Evolutionary conservation across 306 rosid genomes (phyloP), one percentile per base, ranked within the genome.

Genomic region (Prunus campanulata): DNA sequence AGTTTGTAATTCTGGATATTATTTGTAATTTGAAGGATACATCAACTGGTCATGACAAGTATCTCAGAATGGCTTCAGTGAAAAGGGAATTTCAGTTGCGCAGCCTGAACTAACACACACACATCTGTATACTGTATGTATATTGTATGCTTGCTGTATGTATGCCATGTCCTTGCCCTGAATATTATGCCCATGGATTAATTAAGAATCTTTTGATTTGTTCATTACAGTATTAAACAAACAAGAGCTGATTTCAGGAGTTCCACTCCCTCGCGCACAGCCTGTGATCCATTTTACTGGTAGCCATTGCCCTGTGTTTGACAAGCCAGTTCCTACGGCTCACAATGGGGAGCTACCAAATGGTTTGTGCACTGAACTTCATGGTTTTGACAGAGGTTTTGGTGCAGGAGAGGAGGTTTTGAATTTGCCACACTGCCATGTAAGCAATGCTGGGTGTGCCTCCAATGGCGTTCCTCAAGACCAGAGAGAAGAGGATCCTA

Each of bases 171-270:
- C 35, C 8, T 50, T 50, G 22, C 22, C 32, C 25, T 51, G 13
- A 69, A 69, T 44, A 9, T 25, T 6, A 39, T 39, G 44, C 44
- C n/a, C 20, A 18, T 39, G 62, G 66, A 14, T 55, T 27, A 52
- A n/a, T 55, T 27, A 52, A n/a, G 29, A 25, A 6, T 60, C 2
- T 63, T 77, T 56, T 48, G 32, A 18, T 60, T 24, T 70, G 24
- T 52, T 71, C 57, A 19, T 29, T 73, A 82, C 89, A 95, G 97
- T 78, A 30, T 80, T 87, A 80, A 84, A 79, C 70, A 82, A 68
- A 60, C 87, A 87, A 19, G 88, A 78, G 35, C 71, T 78, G 19
- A 49, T 86, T 83, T 83, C 87, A 2, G 89, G 77, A 63, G 85
- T 81, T 63, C 74, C 78, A 65, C 78, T 85, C 68, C 82, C 88